Conservation (phyloP, 2,329 filamentous ascomycete genomes). For the Calonectria multiphialidica region DNA sequence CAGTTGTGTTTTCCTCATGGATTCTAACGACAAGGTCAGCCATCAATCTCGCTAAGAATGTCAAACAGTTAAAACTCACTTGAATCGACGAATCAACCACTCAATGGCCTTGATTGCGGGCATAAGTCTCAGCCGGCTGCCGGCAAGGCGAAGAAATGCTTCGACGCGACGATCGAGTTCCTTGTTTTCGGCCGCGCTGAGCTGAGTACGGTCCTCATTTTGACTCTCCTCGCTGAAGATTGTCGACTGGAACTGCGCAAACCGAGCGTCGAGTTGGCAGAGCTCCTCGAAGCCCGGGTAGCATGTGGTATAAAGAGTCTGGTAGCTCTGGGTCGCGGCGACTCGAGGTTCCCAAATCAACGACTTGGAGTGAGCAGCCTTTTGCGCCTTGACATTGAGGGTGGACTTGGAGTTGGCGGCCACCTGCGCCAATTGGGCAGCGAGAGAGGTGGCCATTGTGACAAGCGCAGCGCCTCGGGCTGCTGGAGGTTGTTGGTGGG, state of each 20-base stretch:
- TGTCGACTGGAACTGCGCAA: slow-evolving; percentile 78
- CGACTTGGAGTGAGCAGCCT: slow-evolving; percentile 91
- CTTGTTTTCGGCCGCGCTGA: slow-evolving; percentile 84
- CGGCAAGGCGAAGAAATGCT: slow-evolving; percentile 84
- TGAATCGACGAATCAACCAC: slow-evolving; percentile 93
- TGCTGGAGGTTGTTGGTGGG: slow-evolving; percentile 37
- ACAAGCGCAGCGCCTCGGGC: slow-evolving; percentile 40
- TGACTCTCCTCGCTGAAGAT: slow-evolving; percentile 97
- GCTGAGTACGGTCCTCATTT: slow-evolving; percentile 85
- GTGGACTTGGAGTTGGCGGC: slow-evolving; percentile 90
- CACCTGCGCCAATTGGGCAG: slow-evolving; percentile 94
- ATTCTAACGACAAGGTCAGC: slow-evolving; percentile 65
- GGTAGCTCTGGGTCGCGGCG: slow-evolving; percentile 89
- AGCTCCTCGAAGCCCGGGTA: slow-evolving; percentile 91
- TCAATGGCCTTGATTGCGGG: slow-evolving; percentile 93
- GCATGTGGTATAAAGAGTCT: slow-evolving; percentile 89
- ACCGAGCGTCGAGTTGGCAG: slow-evolving; percentile 86
- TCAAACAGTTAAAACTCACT: slow-evolving; percentile 63
- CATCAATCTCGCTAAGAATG: background rate
- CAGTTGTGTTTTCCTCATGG: slow-evolving; percentile 89
- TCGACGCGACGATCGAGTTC: slow-evolving; percentile 84
- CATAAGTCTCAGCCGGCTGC: slow-evolving; percentile 82
- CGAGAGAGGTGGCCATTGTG: slow-evolving; percentile 85
- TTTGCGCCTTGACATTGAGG: slow-evolving; percentile 93
- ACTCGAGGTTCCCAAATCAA: slow-evolving; percentile 90